A percentile compares a stretch with the other conserved stretches of the same genome.
These are phyloP conservation scores for Stipa capillata DNA, from an alignment of 176 grass and related monocot species.

Conservation along the genomic window DNA sequence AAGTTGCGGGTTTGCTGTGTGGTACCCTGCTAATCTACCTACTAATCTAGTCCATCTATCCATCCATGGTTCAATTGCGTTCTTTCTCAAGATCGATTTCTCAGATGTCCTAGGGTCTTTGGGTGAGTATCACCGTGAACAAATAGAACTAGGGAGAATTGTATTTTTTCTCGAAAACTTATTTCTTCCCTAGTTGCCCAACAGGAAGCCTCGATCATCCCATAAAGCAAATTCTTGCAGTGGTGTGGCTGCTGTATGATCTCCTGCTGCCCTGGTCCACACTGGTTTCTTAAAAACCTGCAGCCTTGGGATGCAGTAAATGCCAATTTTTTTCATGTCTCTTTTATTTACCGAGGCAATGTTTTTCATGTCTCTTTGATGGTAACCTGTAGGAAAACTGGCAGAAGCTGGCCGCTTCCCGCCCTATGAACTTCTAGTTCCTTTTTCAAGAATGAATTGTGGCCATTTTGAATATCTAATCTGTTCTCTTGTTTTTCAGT, in stretches of 20 bases:
- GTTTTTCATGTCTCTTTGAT: too few species aligned
- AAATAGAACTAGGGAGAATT: not conserved
- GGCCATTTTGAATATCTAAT: not conserved
- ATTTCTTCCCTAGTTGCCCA: too few species aligned
- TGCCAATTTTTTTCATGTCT: too few species aligned
- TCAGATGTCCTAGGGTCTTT: too few species aligned
- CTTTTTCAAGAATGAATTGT: not conserved
- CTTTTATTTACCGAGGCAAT: too few species aligned
- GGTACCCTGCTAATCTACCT: too few species aligned
- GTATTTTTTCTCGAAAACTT: too few species aligned
- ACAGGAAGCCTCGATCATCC: too few species aligned
- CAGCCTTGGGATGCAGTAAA: not conserved
- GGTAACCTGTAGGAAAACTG: not conserved
- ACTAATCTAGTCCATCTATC: not conserved
- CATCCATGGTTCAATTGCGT: not conserved
- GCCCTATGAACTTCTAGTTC: not conserved
- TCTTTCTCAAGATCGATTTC: not conserved
- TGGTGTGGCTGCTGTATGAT: not conserved
- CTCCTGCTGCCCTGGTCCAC: not conserved
- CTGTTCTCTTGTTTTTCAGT: not conserved
- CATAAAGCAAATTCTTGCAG: not conserved
- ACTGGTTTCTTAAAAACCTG: constrained; percentile 2
- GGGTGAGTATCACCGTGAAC: too few species aligned
- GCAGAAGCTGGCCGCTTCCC: not conserved
- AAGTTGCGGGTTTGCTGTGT: not conserved